These are phyloP conservation scores for Teunomyces aglyptinius DNA, from an alignment of 805 yeast genomes.

Conservation along the genomic window DNA sequence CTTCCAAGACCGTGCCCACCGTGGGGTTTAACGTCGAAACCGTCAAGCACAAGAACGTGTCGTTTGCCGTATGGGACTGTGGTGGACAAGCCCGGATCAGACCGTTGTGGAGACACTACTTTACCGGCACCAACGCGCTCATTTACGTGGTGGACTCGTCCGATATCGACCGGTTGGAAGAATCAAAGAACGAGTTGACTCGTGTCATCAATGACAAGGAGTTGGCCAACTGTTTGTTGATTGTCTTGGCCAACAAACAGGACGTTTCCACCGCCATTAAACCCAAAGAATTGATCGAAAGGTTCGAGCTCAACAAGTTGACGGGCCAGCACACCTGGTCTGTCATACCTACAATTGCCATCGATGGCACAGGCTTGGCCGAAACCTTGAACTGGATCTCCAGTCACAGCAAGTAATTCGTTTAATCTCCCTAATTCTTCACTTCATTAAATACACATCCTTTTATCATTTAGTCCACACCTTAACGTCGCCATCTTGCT, in stretches of 20 bases:
- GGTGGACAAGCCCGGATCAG: slow-evolving; percentile 94
- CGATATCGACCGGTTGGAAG: slow-evolving; percentile 68
- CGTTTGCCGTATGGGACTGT: slow-evolving; percentile 90
- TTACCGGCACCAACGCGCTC: slow-evolving; percentile 88
- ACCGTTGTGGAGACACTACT: slow-evolving; percentile 94
- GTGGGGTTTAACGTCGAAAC: slow-evolving; percentile 93
- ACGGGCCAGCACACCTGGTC: slow-evolving; percentile 77
- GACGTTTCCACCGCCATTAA: slow-evolving; percentile 70
- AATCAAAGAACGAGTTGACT: slow-evolving; percentile 73
- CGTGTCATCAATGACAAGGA: slow-evolving; percentile 81
- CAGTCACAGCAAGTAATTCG: slow-evolving; percentile 44
- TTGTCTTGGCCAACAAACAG: slow-evolving; percentile 88
- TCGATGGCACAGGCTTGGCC: slow-evolving; percentile 83
- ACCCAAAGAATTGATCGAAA: slow-evolving; percentile 77
- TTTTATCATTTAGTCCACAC: slow-evolving; percentile 10
- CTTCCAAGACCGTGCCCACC: slow-evolving; percentile 82
- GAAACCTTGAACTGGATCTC: slow-evolving; percentile 89
- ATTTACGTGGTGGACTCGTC: slow-evolving; percentile 88
- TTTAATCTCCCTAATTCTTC: neutral
- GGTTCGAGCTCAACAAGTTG: slow-evolving; percentile 59
- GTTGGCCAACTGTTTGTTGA: slow-evolving; percentile 71
- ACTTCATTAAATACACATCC: neutral
- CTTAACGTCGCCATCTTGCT: slow-evolving; percentile 59
- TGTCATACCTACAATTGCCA: slow-evolving; percentile 87
- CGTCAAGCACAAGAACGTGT: slow-evolving; percentile 74